phyloP scores from a whole-genome alignment of 2,329 filamentous ascomycete species.

The Fusarium musae region DNA sequence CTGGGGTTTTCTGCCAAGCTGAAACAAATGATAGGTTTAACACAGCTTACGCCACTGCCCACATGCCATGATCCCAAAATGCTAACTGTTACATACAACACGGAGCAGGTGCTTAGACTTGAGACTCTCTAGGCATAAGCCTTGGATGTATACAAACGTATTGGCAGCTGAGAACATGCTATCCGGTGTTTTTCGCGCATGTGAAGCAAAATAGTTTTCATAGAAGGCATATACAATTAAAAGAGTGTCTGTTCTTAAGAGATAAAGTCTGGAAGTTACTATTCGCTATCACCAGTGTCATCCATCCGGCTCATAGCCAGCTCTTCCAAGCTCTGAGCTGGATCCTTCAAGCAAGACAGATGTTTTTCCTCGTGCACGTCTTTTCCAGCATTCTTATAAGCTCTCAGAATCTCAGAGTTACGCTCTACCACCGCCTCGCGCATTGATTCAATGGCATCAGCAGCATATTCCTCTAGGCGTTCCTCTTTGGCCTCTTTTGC shows the following conservation, averaged over 20 bases:
- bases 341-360: background rate
- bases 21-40: background rate
- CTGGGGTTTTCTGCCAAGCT: background rate
- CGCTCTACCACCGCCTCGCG: background rate
- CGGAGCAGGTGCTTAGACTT: background rate
- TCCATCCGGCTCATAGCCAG: background rate
- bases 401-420: background rate
- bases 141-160: rapidly evolving
- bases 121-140: background rate
- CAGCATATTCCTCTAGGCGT: background rate
- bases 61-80: rapidly evolving
- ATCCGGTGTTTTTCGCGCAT: background rate
- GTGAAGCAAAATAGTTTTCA: background rate
- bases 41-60: background rate
- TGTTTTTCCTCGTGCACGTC: background rate
- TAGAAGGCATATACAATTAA: background rate
- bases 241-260: background rate
- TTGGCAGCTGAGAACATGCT: background rate
- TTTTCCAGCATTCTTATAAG: background rate
- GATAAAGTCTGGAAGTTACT: background rate
- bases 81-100: rapidly evolving
- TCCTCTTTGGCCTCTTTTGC: background rate
- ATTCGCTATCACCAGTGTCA: background rate
- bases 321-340: background rate
- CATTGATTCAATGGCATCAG: background rate